Base-by-base conservation (phyloP, 768 basidiomycete genomes). In the Auriscalpium microsporum region DNA sequence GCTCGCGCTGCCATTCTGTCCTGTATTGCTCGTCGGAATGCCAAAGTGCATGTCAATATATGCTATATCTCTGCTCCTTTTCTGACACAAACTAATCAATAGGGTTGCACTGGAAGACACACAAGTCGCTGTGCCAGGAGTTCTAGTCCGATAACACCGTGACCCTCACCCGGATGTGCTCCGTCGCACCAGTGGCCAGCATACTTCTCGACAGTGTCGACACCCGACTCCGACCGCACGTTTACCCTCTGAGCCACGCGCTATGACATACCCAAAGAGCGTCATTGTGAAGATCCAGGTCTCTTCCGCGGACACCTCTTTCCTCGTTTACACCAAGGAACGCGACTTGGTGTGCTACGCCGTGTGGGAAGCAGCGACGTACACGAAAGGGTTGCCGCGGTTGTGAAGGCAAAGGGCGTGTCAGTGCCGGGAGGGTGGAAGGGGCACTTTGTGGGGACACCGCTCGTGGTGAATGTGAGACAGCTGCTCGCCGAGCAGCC, bases 391-490 rank as follows among this genome's bases (percentile, higher is more conserved):
- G 44, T 84, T 11, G 58, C 63, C 9, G 60, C 69, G 16, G 64
- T 70, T 7, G 67, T 84, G 23, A 68, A 64, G 49, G 61, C 60
- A n/a, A 71, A 73, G 44, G 77, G 78, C 5, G 71, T 77, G 6
- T 63, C 66, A 3, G 74, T 74, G 0, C 28, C 28, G 7, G 28
- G 28, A 28, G 28, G 28, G 2, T 60, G 62, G 45, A 82, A 81
- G 62, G 82, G 75, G 0, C 82, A 83, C 62, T 81, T 83, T 52
- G 69, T 73, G 11, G 80, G n/a, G n/a, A n/a, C 80, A 0, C 77
- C 79, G 61, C 57, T 83, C 48, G 68, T 78, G 2, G 72, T 84
- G 23, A 80, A 81, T 57, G 64, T 75, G 8, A 72, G 73, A 2
- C 78, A 83, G 49, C 70, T 77, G 8, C 63, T 28, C 28, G 28